Percentiles rank a stretch among this genome's conserved stretches.
phyloP scores from a whole-genome alignment of 306 rosid species.

The Betula pendula region DNA sequence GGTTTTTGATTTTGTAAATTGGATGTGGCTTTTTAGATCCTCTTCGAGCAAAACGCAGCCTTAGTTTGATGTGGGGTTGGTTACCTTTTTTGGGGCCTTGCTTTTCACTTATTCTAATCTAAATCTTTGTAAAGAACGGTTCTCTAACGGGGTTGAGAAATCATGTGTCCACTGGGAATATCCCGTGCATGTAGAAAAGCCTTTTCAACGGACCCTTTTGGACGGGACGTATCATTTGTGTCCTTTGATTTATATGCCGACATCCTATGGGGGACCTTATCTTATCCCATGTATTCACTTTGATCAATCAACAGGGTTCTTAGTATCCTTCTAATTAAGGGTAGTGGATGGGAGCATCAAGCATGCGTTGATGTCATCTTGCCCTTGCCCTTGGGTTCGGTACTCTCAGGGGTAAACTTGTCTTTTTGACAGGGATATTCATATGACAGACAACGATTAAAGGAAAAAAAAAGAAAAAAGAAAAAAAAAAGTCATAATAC shows the following conservation, averaged over 20 bases:
- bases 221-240: conserved; percentile 25
- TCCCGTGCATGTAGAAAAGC: background rate
- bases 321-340: conserved; percentile 43
- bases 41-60: conserved; percentile 39
- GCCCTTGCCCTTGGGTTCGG: too few relatives aligned
- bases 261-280: conserved; percentile 27
- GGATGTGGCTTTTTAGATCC: conserved; percentile 51
- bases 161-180: background rate
- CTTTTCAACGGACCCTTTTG: conserved; percentile 35
- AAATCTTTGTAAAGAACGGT: background rate
- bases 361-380: background rate
- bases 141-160: background rate
- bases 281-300: conserved; percentile 22
- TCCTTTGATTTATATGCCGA: conserved; percentile 41
- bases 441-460: too few relatives aligned
- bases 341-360: conserved; percentile 30
- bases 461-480: too few relatives aligned
- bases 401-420: conserved; percentile 8
- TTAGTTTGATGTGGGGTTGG: conserved; percentile 34
- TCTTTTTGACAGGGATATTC: too few relatives aligned
- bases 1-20: conserved; percentile 35
- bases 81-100: conserved; percentile 5
- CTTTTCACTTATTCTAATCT: background rate
- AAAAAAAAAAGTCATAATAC: too few relatives aligned
- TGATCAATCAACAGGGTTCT: conserved; percentile 27